Evolutionary conservation across 768 basidiomycete genomes (phyloP), one percentile per base, ranked within the genome.

Genomic region (Hericium alpestre): DNA sequence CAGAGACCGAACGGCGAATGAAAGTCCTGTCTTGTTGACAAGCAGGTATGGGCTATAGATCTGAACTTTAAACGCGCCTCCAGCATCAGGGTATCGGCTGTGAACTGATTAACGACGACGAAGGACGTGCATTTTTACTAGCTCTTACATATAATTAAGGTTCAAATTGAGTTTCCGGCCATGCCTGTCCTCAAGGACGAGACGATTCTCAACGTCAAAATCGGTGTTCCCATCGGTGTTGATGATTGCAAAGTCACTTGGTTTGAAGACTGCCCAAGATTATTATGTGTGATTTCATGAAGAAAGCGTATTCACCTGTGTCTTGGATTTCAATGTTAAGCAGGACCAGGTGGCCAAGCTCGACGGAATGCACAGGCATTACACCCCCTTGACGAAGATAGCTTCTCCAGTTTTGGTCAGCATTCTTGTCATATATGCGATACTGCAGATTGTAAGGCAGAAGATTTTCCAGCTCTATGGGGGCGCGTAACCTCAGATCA

Each of bases 161-260:
- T 74, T 83, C 52, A 98, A 75, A 62, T 88, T 80, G 54, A 98
- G 72, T 67, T 89, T 93, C 51, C 87, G 78, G 54, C 84, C 86
- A 40, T 75, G 73, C 54, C 78, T 71, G 69, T 98, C 96, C 4
- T 82, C 78, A 49, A 98, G 70, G 6, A 78, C 79, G 51, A 98
- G 70, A 38, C 74, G 78, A 53, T 76, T 80, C 69, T 94, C 96
- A 55, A 83, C 77, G 58, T 87, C 88, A 61, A 93, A 92, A 70
- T 93, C 93, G 3, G 93, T 88, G 55, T 90, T 82, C 27, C 84
- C 85, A 66, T 96, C 93, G 15, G 90, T 91, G 66, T 93, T 97
- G 72, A 99, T 94, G 70, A 99, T 97, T 2, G 93, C 87, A 64
- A 96, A 99, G 58, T 98, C 94, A 67, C 93, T 95, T 15, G 92